Evolutionary conservation across 257 asterid genomes (phyloP).

Genomic region (Oldenlandia corymbosa): DNA sequence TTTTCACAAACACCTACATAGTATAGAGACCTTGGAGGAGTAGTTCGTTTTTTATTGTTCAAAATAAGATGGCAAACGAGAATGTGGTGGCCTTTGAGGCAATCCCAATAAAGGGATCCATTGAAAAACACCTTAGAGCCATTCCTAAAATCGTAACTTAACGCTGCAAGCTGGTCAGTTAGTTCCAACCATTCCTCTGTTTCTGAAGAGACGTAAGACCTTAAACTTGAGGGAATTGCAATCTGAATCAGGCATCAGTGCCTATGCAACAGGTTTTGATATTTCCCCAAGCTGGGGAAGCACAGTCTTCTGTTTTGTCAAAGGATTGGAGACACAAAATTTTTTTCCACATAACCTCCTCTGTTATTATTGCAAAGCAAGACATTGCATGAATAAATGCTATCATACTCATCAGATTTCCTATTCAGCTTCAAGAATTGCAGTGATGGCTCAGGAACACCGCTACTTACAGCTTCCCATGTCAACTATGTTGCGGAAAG

Average conservation of each 20-base stretch:
- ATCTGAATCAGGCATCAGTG: neutral
- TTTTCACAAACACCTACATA: slow-evolving; percentile 5
- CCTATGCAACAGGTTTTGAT: neutral
- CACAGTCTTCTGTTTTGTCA: neutral
- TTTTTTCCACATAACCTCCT: neutral
- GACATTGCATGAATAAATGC: slow-evolving; percentile 11
- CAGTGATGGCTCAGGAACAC: neutral
- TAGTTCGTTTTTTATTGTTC: neutral
- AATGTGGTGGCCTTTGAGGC: neutral
- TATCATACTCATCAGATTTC: neutral
- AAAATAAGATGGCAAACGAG: neutral
- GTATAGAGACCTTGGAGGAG: neutral
- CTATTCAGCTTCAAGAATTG: neutral
- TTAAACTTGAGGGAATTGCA: neutral
- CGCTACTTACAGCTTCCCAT: neutral
- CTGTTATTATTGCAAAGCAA: neutral
- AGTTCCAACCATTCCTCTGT: neutral
- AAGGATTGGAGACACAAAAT: slow-evolving; percentile 5
- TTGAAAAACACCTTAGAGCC: neutral
- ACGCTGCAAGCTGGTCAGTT: neutral
- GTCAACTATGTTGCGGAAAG: too few relatives aligned
- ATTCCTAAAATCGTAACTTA: too few relatives aligned
- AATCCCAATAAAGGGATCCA: slow-evolving; percentile 2
- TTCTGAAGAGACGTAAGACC: slow-evolving; percentile 4
- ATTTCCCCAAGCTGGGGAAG: neutral